phyloP scores from a whole-genome alignment of 2,329 filamentous ascomycete species.

The Periconia sp. region DNA sequence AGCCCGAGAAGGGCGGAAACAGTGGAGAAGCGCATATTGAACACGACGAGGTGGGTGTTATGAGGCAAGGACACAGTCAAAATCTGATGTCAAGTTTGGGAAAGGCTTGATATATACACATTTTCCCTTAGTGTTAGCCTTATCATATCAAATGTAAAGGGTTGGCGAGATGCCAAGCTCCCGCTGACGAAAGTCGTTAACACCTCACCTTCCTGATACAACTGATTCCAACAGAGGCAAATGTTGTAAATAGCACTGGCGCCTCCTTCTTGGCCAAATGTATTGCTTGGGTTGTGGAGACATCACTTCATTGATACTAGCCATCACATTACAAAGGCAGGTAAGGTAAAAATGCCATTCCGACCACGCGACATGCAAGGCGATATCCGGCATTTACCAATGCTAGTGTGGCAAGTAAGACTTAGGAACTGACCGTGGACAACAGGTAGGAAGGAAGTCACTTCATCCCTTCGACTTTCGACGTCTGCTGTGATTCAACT shows the following conservation, averaged over 20 bases:
- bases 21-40: slow-evolving; percentile 9
- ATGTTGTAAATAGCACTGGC: no score
- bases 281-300: no score
- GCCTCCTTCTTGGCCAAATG: no score
- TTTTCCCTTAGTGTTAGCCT: not conserved
- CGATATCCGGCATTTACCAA: no score
- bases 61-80: not conserved
- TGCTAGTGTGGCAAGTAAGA: no score
- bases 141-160: not conserved
- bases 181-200: not conserved
- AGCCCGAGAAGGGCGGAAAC: slow-evolving; percentile 7
- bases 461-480: not conserved
- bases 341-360: no score
- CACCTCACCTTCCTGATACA: slow-evolving; percentile 6
- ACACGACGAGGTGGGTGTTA: not conserved
- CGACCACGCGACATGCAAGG: no score
- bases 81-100: not conserved
- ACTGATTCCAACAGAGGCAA: no score
- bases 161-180: not conserved
- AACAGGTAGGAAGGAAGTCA: no score
- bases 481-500: not conserved
- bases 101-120: not conserved
- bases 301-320: no score
- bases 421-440: no score
- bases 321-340: no score